Conservation (phyloP, 495 filamentous ascomycete genomes). For the Aspergillus hancockii region DNA sequence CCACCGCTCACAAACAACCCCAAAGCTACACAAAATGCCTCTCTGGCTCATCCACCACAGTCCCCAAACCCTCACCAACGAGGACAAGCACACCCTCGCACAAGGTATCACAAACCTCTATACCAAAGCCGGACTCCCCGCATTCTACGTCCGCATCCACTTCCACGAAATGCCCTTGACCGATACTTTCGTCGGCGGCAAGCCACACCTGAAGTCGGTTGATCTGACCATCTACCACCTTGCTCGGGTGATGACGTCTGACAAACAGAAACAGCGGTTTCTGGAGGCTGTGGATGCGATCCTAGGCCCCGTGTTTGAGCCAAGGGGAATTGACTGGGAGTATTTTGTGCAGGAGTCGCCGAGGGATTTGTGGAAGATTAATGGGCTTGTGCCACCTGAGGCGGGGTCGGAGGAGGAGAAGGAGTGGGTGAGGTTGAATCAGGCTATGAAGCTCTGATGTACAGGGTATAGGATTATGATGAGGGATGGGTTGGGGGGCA, state of each 20-base stretch:
- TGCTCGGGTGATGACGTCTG: constrained; percentile 12
- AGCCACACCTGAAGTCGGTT: constrained; percentile 9
- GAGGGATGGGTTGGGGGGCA: too few relatives aligned
- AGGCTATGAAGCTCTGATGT: constrained; percentile 1
- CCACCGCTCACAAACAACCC: background rate
- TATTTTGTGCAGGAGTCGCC: constrained; percentile 18
- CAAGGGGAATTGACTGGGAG: constrained; percentile 20
- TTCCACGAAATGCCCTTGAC: constrained; percentile 4
- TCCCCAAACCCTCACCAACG: constrained; percentile 7
- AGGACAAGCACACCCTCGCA: constrained; percentile 20
- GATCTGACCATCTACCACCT: constrained; percentile 16
- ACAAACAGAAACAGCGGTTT: constrained; percentile 12
- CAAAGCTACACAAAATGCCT: constrained; percentile 19
- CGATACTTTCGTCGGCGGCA: constrained; percentile 9
- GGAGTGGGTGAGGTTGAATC: constrained; percentile 11
- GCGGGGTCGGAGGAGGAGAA: constrained; percentile 15
- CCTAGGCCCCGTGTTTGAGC: constrained; percentile 12
- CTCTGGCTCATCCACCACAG: constrained; percentile 14
- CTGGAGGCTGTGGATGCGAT: constrained; percentile 6
- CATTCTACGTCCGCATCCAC: constrained; percentile 25
- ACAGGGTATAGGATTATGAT: too few relatives aligned
- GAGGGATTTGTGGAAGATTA: constrained; percentile 22
- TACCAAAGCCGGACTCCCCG: constrained; percentile 24
- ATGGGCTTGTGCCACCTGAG: constrained; percentile 19
- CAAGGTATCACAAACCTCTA: constrained; percentile 20